These are phyloP conservation scores for Dioscorea zingiberensis DNA, from an alignment of 106 monocot species.

Conservation along the genomic window DNA sequence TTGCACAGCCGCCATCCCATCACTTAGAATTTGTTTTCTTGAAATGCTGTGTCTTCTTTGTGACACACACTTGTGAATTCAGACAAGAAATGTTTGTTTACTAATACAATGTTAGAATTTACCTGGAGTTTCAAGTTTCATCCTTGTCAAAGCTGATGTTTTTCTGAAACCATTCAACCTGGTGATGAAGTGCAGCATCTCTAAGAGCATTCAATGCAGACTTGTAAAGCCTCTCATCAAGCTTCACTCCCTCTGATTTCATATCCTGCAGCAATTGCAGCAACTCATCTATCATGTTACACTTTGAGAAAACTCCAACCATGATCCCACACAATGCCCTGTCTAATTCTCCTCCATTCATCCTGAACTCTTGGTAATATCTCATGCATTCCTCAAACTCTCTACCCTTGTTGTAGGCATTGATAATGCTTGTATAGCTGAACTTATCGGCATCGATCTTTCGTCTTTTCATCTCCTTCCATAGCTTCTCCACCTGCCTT, in stretches of 20 bases:
- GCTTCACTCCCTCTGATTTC: conserved; percentile 29
- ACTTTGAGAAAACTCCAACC: conserved; percentile 76
- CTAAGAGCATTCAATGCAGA: conserved; percentile 66
- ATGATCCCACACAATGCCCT: conserved; percentile 67
- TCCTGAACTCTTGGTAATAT: conserved; percentile 55
- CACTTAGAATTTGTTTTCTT: conserved; percentile 16
- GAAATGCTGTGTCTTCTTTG: not conserved
- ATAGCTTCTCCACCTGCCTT: conserved; percentile 65
- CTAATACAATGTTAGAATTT: not conserved
- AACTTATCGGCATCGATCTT: conserved; percentile 48
- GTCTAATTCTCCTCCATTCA: conserved; percentile 49
- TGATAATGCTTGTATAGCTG: conserved; percentile 65
- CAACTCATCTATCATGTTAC: conserved; percentile 50
- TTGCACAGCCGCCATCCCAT: conserved; percentile 1
- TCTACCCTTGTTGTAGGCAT: conserved; percentile 46
- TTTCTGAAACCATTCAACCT: conserved; percentile 49
- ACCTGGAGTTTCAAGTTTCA: conserved; percentile 30
- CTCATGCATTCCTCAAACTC: conserved; percentile 50
- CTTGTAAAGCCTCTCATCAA: conserved; percentile 61
- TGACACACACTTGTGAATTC: no score
- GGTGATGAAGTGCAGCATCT: conserved; percentile 59
- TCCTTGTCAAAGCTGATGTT: conserved; percentile 35
- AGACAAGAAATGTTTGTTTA: no score
- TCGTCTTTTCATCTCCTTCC: conserved; percentile 86
- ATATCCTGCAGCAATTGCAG: conserved; percentile 50